phyloP scores from a whole-genome alignment of 2,329 filamentous ascomycete species.

The Aspergillus clavatus region DNA sequence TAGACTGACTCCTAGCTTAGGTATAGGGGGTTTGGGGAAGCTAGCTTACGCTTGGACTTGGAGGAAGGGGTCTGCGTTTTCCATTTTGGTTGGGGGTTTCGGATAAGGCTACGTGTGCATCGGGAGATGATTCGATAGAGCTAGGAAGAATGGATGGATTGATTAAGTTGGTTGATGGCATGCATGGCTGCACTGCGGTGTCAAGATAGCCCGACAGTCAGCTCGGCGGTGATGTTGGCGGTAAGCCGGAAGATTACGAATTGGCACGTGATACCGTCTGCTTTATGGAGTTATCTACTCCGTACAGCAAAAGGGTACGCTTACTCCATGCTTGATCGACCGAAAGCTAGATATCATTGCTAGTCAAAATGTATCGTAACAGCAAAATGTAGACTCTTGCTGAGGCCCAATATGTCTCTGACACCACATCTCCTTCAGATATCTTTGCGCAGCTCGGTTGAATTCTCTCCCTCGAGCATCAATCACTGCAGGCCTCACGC shows the following conservation, averaged over 20 bases:
- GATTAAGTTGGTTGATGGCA: too few relatives aligned
- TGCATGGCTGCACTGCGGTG: too few relatives aligned
- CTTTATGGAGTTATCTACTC: too few relatives aligned
- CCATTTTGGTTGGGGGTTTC: constrained; percentile 21
- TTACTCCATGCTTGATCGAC: too few relatives aligned
- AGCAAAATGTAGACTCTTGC: constrained; percentile 17
- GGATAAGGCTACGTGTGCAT: background rate
- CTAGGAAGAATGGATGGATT: too few relatives aligned
- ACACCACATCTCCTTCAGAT: constrained; percentile 27
- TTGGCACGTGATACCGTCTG: constrained; percentile 1
- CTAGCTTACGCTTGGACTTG: constrained; percentile 43
- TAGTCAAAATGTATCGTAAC: constrained; percentile 16
- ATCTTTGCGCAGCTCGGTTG: constrained; percentile 23
- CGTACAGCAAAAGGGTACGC: too few relatives aligned
- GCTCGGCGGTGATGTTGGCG: constrained; percentile 5
- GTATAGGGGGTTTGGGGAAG: background rate
- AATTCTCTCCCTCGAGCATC: constrained; percentile 23
- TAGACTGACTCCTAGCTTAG: constrained; percentile 1
- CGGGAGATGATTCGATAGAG: too few relatives aligned
- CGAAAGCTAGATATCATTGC: too few relatives aligned
- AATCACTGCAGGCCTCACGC: constrained; percentile 25
- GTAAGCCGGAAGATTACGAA: background rate
- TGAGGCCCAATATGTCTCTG: constrained; percentile 23
- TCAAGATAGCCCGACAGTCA: constrained; percentile 1
- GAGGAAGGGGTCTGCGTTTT: constrained; percentile 43